Conservation (phyloP, 345 rosid species). For the Populus pruinosa region DNA sequence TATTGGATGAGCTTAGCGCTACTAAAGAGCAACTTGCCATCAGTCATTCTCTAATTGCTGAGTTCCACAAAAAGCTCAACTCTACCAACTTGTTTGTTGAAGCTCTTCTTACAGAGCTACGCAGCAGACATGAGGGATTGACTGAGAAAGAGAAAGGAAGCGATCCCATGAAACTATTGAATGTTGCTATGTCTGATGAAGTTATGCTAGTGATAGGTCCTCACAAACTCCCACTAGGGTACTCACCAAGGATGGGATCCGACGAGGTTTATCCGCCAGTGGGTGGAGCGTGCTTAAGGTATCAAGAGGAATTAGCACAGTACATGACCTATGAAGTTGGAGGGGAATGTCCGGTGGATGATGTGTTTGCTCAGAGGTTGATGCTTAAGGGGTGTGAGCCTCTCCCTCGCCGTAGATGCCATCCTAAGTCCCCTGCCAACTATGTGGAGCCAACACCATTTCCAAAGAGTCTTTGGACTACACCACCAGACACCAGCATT, state of each 20-base stretch:
- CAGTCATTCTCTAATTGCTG: slow-evolving; percentile 22
- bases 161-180: not conserved
- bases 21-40: slow-evolving; percentile 34
- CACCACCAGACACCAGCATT: slow-evolving; percentile 36
- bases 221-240: slow-evolving; percentile 44
- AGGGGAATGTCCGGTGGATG: slow-evolving; percentile 44
- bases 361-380: slow-evolving; percentile 45
- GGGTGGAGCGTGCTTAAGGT: slow-evolving; percentile 41
- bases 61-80: slow-evolving; percentile 35
- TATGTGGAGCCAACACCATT: slow-evolving; percentile 37
- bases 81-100: slow-evolving; percentile 36
- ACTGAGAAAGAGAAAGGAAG: no score
- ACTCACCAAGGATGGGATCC: slow-evolving; percentile 32
- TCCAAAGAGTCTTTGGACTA: slow-evolving; percentile 38
- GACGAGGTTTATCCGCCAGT: slow-evolving; percentile 33
- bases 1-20: slow-evolving; percentile 27
- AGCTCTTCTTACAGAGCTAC: slow-evolving; percentile 29
- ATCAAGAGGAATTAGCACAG: slow-evolving; percentile 39
- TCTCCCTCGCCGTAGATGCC: slow-evolving; percentile 49
- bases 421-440: slow-evolving; percentile 27
- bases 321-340: slow-evolving; percentile 45
- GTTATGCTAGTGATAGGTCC: slow-evolving; percentile 35
- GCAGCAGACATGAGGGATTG: slow-evolving; percentile 2
- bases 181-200: slow-evolving; percentile 19
- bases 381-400: slow-evolving; percentile 54